Evolutionary conservation across 345 rosid species (phyloP).

Genomic region (Limnanthes douglasii): DNA sequence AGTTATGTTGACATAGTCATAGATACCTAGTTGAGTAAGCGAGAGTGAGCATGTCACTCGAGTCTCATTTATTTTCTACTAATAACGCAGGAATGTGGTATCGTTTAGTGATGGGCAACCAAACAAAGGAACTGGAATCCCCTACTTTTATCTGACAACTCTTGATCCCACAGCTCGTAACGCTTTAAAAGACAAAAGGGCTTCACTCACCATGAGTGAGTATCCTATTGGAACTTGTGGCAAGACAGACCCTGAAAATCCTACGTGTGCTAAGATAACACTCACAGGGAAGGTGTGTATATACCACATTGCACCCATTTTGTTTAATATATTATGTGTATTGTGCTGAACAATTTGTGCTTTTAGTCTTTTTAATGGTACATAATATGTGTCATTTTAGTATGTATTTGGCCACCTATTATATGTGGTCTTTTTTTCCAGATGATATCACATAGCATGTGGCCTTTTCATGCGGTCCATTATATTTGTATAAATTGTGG

Average conservation of each 20-base stretch:
- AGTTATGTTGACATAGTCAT: too few species aligned
- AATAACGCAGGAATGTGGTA: conserved; percentile 58
- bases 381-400: background rate
- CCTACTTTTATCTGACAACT: conserved; percentile 82
- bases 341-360: background rate
- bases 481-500: too few species aligned
- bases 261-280: conserved; percentile 80
- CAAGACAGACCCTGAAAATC: conserved; percentile 74
- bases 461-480: too few species aligned
- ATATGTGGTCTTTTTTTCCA: too few species aligned
- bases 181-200: conserved; percentile 55
- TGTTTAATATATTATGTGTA: background rate
- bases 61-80: background rate
- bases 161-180: conserved; percentile 93
- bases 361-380: too few species aligned
- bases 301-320: background rate
- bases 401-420: too few species aligned
- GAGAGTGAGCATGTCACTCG: too few species aligned
- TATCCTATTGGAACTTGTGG: conserved; percentile 87
- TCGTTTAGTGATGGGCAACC: conserved; percentile 83
- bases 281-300: conserved; percentile 68
- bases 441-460: too few species aligned
- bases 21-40: too few species aligned
- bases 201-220: conserved; percentile 76
- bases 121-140: conserved; percentile 47